Percentiles rank a stretch among this genome's conserved stretches.
These are phyloP conservation scores for Penicillium sp. DNA, from an alignment of 2,329 filamentous ascomycete species.

Conservation along the genomic window DNA sequence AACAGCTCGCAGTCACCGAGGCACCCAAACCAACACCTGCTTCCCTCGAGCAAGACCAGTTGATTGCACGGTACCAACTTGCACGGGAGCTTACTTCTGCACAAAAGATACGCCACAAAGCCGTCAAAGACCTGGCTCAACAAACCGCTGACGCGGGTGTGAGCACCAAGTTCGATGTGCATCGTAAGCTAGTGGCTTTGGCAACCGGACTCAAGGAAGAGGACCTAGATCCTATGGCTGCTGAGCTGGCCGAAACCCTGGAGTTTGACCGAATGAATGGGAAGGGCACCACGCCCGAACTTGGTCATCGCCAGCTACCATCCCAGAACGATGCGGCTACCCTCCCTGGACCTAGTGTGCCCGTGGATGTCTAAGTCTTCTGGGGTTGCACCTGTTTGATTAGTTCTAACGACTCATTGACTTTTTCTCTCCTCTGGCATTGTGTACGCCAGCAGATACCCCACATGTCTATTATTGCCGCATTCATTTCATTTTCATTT, in stretches of 20 bases:
- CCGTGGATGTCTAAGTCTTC: conserved; percentile 33
- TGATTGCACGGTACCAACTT: conserved; percentile 33
- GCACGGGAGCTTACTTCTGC: conserved; percentile 33
- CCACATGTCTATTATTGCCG: conserved; percentile 16
- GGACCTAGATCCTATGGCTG: conserved; percentile 50
- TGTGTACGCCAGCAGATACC: conserved; percentile 36
- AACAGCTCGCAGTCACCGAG: conserved; percentile 27
- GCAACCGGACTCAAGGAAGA: conserved; percentile 51
- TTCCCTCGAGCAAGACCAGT: conserved; percentile 31
- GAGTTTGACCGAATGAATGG: conserved; percentile 46
- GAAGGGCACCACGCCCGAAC: conserved; percentile 34
- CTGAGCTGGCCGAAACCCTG: conserved; percentile 47
- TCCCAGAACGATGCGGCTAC: conserved; percentile 26
- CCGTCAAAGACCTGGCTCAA: conserved; percentile 44
- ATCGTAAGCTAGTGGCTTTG: conserved; percentile 49
- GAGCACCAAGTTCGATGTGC: conserved; percentile 49
- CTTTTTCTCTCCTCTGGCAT: conserved; percentile 22
- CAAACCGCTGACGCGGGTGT: conserved; percentile 49
- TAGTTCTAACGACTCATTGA: conserved; percentile 18
- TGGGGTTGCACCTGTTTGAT: conserved; percentile 1
- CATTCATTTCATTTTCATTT: neutral
- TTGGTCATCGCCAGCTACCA: conserved; percentile 24
- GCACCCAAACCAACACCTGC: conserved; percentile 15
- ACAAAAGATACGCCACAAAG: conserved; percentile 36
- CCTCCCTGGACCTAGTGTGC: conserved; percentile 30